A percentile compares a stretch with the other conserved stretches of the same genome.
phyloP scores from a whole-genome alignment of 345 rosid species.

The Aquilaria sinensis region DNA sequence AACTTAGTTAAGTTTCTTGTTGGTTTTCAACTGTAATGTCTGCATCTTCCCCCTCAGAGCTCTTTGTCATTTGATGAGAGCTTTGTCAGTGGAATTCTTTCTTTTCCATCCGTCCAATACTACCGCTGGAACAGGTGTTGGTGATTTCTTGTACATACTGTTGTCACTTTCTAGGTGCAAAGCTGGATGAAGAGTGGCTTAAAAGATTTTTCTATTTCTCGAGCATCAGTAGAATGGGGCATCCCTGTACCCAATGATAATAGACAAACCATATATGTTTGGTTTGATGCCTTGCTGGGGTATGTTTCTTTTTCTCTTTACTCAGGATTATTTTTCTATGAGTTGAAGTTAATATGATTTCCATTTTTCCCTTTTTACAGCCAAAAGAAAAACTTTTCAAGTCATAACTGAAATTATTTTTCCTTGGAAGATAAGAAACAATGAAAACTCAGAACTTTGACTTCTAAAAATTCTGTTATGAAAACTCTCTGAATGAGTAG shows the following conservation, averaged over 20 bases:
- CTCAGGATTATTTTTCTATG: background rate
- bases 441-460: conserved; percentile 1
- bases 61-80: background rate
- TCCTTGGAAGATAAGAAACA: background rate
- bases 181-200: conserved; percentile 82
- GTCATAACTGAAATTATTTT: background rate
- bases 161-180: conserved; percentile 60
- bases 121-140: too few species aligned
- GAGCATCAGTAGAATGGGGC: conserved; percentile 97
- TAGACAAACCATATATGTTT: conserved; percentile 90
- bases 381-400: background rate
- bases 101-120: too few species aligned
- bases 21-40: too few species aligned
- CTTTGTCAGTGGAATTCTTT: background rate
- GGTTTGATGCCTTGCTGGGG: conserved; percentile 99
- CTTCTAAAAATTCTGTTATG: background rate
- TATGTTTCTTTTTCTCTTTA: conserved; percentile 19
- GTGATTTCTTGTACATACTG: background rate
- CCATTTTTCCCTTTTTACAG: conserved; percentile 7
- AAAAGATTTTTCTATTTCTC: conserved; percentile 91
- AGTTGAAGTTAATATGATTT: background rate
- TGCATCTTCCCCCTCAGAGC: too few species aligned
- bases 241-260: conserved; percentile 88
- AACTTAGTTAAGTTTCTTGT: too few species aligned
- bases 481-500: conserved; percentile 7